Conservation (phyloP, 2,329 filamentous ascomycete genomes). For the Colletotrichum brevisporum region DNA sequence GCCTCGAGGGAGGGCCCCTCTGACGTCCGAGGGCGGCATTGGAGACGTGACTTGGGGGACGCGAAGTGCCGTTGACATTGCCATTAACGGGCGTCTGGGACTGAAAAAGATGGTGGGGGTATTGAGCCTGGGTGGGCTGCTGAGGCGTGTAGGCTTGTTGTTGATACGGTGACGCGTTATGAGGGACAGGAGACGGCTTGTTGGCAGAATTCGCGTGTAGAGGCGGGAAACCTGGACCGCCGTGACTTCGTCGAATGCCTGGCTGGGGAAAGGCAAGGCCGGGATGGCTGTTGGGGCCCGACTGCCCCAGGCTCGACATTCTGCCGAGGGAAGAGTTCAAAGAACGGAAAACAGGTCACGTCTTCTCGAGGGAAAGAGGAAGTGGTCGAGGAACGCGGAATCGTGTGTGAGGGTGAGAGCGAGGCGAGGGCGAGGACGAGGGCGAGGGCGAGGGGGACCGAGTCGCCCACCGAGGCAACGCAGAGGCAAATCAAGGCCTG, state of each 20-base stretch:
- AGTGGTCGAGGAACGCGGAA: conserved; percentile 1
- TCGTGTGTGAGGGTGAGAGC: conserved; percentile 11
- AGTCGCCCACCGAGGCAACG: conserved; percentile 24
- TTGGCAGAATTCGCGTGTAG: conserved; percentile 65
- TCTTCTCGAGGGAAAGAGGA: not conserved
- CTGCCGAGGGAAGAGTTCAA: conserved; percentile 35
- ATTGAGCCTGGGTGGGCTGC: conserved; percentile 62
- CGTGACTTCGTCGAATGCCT: conserved; percentile 60
- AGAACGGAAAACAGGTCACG: conserved; percentile 2
- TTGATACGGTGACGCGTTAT: conserved; percentile 69
- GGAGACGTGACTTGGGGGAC: conserved; percentile 60
- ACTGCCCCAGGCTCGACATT: conserved; percentile 65
- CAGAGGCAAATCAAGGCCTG: not conserved
- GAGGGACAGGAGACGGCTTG: conserved; percentile 69
- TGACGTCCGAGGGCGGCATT: conserved; percentile 62
- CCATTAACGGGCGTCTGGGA: conserved; percentile 61
- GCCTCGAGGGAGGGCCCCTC: conserved; percentile 60
- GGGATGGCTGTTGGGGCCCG: conserved; percentile 66
- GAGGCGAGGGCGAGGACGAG: conserved; percentile 1
- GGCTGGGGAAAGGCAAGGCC: conserved; percentile 68
- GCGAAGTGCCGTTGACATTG: conserved; percentile 64
- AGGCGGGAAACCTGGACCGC: conserved; percentile 55
- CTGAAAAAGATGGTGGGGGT: conserved; percentile 68
- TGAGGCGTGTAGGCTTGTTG: conserved; percentile 67
- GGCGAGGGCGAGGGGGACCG: conserved; percentile 13